These are phyloP conservation scores for Triticum timopheevii DNA, from an alignment of 176 grass and related monocot genomes.

Conservation along the genomic window DNA sequence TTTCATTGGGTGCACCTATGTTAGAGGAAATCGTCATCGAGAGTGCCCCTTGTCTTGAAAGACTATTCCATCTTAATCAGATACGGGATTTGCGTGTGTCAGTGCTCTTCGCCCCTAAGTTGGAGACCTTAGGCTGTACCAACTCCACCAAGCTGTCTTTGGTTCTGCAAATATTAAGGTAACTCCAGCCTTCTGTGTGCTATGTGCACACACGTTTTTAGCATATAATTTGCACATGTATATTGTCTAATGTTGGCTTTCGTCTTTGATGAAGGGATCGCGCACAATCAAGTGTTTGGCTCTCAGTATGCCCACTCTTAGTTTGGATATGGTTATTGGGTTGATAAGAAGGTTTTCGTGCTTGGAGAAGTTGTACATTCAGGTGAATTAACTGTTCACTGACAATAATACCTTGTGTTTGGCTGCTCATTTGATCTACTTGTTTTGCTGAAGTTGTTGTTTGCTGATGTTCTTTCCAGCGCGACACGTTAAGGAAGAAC, in stretches of 20 bases:
- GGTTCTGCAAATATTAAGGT: background rate
- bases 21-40: background rate
- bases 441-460: too few relatives aligned
- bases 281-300: background rate
- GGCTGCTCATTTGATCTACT: too few relatives aligned
- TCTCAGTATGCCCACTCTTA: background rate
- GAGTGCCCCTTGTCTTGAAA: background rate
- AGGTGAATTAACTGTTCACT: background rate
- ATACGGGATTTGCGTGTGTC: background rate
- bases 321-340: background rate
- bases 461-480: background rate
- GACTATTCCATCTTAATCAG: background rate
- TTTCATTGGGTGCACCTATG: too few relatives aligned
- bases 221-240: background rate
- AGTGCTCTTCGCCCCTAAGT: background rate
- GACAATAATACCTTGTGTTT: too few relatives aligned
- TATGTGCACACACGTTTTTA: too few relatives aligned
- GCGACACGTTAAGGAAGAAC: background rate
- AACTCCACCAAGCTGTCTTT: background rate
- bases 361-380: slow-evolving; percentile 11
- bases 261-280: background rate
- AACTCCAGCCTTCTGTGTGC: background rate
- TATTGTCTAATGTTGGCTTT: background rate
- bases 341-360: background rate
- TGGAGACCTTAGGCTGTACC: background rate